Conservation (phyloP, 2,329 filamentous ascomycete genomes). For the Verticillium tricorpus region DNA sequence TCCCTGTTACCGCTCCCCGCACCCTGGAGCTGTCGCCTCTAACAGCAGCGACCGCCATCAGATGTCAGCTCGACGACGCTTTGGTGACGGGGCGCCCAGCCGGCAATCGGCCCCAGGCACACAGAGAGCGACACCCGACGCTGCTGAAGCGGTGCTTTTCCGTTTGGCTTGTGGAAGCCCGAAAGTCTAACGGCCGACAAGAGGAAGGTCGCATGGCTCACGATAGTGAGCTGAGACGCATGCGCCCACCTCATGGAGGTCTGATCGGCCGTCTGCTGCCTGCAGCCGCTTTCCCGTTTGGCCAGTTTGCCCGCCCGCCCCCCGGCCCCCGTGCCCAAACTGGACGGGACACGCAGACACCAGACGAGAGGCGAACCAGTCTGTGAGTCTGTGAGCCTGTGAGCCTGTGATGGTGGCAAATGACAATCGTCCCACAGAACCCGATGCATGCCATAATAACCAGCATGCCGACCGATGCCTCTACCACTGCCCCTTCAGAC, state of each 20-base stretch:
- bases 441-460: too few species aligned
- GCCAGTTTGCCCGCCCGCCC: not conserved
- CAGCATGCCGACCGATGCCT: too few species aligned
- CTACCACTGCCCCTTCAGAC: too few species aligned
- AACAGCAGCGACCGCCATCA: not conserved
- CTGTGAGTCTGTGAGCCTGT: not conserved
- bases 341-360: not conserved
- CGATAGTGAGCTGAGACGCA: not conserved
- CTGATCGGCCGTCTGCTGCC: not conserved
- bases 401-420: not conserved
- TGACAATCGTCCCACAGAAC: not conserved
- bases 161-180: not conserved
- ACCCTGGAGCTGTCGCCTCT: not conserved
- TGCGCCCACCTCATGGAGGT: not conserved
- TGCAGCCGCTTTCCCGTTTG: not conserved
- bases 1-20: not conserved
- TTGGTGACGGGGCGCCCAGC: slow-evolving; percentile 5
- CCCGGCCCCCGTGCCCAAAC: not conserved
- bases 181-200: not conserved
- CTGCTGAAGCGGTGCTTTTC: not conserved
- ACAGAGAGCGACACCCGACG: not conserved
- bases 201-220: not conserved
- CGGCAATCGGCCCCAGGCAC: slow-evolving; percentile 10
- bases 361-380: not conserved
- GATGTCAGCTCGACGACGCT: not conserved